A percentile compares a stretch with the other conserved stretches of the same genome.
Evolutionary conservation across 257 asterid genomes (phyloP).

Genomic region (Jaltomata sinuosa): DNA sequence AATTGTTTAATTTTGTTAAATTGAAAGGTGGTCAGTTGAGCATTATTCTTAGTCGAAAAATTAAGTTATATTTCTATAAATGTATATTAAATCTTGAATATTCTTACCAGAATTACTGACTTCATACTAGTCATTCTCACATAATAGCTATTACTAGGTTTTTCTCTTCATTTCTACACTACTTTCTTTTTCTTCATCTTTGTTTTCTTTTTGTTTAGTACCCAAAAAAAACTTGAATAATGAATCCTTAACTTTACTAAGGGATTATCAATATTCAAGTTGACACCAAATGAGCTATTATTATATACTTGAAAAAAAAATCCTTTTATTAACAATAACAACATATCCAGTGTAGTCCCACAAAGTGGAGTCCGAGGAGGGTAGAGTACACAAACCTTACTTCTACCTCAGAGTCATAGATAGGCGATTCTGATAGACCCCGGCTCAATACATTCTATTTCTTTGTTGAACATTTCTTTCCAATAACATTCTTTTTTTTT

Average conservation of each 20-base stretch:
- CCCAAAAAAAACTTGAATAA: not conserved
- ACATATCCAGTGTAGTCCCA: too few relatives aligned
- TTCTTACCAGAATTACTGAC: too few relatives aligned
- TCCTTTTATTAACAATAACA: too few relatives aligned
- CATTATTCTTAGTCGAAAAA: not conserved
- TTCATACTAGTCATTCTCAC: too few relatives aligned
- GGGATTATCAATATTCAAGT: not conserved
- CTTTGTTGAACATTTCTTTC: not conserved
- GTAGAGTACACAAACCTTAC: too few relatives aligned
- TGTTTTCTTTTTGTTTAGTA: not conserved
- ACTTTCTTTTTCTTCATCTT: not conserved
- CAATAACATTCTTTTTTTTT: not conserved
- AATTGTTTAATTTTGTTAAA: not conserved
- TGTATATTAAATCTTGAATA: too few relatives aligned
- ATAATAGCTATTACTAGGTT: too few relatives aligned
- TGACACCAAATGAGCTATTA: not conserved
- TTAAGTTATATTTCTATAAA: not conserved
- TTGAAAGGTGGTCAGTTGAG: not conserved
- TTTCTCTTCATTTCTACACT: not conserved
- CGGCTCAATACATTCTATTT: too few relatives aligned
- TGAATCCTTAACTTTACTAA: not conserved
- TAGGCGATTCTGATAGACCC: too few relatives aligned
- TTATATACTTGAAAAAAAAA: too few relatives aligned
- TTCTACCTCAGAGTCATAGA: too few relatives aligned
- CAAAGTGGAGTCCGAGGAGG: too few relatives aligned